Evolutionary conservation across 2,329 filamentous ascomycete species (phyloP).

Genomic region (Nakataea oryzae): DNA sequence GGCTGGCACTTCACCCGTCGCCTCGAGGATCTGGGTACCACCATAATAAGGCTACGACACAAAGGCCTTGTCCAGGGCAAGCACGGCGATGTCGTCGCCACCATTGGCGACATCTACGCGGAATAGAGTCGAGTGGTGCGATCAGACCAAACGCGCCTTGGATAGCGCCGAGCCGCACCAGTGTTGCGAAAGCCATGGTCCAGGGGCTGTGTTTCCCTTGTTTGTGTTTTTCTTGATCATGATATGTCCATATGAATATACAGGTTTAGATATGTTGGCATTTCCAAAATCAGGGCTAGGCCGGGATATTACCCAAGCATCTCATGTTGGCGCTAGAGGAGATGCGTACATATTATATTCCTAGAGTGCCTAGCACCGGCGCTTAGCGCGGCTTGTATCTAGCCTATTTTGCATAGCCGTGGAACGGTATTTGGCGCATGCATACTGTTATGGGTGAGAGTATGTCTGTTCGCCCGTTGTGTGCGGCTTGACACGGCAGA

Average conservation of each 20-base stretch:
- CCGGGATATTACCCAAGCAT: not conserved
- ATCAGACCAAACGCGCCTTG: no score
- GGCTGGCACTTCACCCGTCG: not conserved
- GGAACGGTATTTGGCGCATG: no score
- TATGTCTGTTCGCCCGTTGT: no score
- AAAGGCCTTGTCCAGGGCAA: conserved; percentile 1
- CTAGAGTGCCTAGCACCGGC: not conserved
- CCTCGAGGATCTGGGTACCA: not conserved
- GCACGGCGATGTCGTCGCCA: not conserved
- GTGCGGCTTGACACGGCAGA: no score
- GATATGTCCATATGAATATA: not conserved
- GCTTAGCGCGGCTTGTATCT: no score
- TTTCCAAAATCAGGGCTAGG: not conserved
- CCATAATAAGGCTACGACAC: conserved; percentile 1
- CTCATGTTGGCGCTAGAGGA: not conserved
- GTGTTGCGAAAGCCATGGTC: not conserved
- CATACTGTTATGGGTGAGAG: no score
- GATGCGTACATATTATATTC: not conserved
- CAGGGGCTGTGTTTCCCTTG: not conserved
- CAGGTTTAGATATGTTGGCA: not conserved
- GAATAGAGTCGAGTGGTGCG: not conserved
- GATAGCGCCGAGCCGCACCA: no score
- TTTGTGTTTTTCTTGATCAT: not conserved
- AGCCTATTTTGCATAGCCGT: no score
- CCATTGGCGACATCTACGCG: not conserved